Base-by-base conservation (phyloP, 2,329 filamentous ascomycete species). In the Fusarium sp. region DNA sequence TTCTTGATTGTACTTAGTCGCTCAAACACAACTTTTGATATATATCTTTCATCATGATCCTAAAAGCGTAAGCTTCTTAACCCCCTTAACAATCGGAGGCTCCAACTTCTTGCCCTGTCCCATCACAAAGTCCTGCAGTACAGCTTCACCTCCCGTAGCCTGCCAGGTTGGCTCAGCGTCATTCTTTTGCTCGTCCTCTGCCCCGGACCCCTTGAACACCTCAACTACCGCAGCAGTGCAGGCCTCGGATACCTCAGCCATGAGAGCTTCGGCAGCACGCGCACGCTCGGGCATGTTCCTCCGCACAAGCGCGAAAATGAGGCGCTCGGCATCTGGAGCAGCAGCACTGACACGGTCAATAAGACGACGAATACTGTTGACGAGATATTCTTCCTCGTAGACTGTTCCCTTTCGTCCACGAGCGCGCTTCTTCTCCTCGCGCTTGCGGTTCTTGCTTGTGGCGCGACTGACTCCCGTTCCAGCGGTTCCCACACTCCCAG, bases 321-420 rank as follows among this genome's bases (percentile, higher is more conserved):
- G 86, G 22, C 91, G 84, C 79, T 90, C 88, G 1, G 94, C 90
- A 81, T 99, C 96, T 2, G 89, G 87, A 57, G 91, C 88, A 6
- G 92, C 88, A 28, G 86, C 87, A 81, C 95, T 94, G 28, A 98
- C 90, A 41, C 95, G 88, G 81, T 97, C 94, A 20, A 98, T 90
- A 39, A 99, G 87, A 30, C 96, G 88, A 18, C 92, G 90, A 41
- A 98, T 91, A 75, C 92, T 96, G 81, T 95, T 96, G 66, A 98
- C 92, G 10, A 99, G 89, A 82, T 99, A 99, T 82, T 98, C 96
- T 80, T 98, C 96, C 82, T 99, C 96, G 82, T 99, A 99, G 10
- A 99, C 94, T 22, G 94, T 98, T 17, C 96, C 96, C 86, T 98
- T 98, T 82, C 98, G 96, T 30, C 96, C 96, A 13, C 94, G 87